Conservation (phyloP, 257 asterid genomes). For the Eucommia ulmoides region DNA sequence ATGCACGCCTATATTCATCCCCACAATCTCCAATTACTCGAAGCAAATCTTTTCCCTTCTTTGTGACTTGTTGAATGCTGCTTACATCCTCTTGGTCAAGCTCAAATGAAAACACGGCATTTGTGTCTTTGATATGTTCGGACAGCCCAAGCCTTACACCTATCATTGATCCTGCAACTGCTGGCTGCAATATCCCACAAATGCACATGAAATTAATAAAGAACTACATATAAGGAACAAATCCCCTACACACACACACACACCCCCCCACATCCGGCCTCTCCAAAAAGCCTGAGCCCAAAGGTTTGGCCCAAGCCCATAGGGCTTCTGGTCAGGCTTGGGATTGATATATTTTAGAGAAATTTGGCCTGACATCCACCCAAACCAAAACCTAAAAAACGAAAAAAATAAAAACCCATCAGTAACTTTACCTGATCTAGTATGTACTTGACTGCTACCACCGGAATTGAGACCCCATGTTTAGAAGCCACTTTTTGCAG, state of each 20-base stretch:
- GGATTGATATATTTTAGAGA: no score
- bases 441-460: conserved; percentile 76
- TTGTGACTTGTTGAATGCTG: conserved; percentile 51
- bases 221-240: not conserved
- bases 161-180: conserved; percentile 94
- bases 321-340: no score
- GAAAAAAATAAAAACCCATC: no score
- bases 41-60: conserved; percentile 70
- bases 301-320: no score
- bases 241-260: no score
- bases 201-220: not conserved
- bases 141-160: conserved; percentile 91
- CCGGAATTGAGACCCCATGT: conserved; percentile 71
- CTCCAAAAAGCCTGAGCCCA: no score
- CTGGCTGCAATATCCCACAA: conserved; percentile 44
- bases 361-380: no score
- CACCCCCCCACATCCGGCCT: no score
- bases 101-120: conserved; percentile 53
- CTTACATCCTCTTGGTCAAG: conserved; percentile 65
- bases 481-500: conserved; percentile 60
- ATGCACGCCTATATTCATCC: conserved; percentile 76
- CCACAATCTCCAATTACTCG: conserved; percentile 83
- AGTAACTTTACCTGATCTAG: conserved; percentile 72
- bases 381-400: no score
- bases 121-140: conserved; percentile 59